phyloP scores from a whole-genome alignment of 1,139 yeast genomes.

The Saccharomyces uvarum region DNA sequence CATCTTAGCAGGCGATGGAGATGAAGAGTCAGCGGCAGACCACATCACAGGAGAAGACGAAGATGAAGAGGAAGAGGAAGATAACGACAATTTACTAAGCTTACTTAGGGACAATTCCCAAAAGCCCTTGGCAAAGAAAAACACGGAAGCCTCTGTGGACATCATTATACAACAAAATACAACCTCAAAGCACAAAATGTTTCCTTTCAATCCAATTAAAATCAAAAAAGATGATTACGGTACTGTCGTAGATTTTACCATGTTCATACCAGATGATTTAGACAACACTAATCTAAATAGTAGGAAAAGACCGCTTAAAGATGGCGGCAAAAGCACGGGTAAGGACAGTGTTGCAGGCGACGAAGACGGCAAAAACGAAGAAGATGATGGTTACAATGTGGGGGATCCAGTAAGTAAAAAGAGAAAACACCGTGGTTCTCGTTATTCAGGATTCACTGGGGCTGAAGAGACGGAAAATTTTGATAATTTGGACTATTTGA shows the following conservation, averaged over 20 bases:
- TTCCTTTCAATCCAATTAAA: constrained; percentile 57
- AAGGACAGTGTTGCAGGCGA: constrained; percentile 2
- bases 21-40: constrained; percentile 5
- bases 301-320: constrained; percentile 21
- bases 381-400: constrained; percentile 27
- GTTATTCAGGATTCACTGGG: constrained; percentile 11
- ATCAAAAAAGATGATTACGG: constrained; percentile 81
- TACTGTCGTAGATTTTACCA: constrained; percentile 58
- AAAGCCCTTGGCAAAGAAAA: constrained; percentile 13
- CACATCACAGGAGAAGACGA: constrained; percentile 18
- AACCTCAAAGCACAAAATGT: constrained; percentile 64
- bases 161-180: constrained; percentile 51
- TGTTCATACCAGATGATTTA: constrained; percentile 40
- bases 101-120: constrained; percentile 12
- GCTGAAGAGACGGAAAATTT: constrained; percentile 23
- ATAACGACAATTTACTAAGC: constrained; percentile 22
- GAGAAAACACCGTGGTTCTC: constrained; percentile 11
- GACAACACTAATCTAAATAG: constrained; percentile 18
- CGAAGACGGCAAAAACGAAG: constrained; percentile 15
- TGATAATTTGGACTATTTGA: constrained; percentile 45
- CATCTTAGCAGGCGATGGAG: background rate
- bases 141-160: constrained; percentile 41
- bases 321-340: constrained; percentile 27
- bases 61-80: constrained; percentile 35
- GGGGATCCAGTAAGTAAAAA: constrained; percentile 16